Evolutionary conservation across 2,329 filamentous ascomycete genomes (phyloP).

Genomic region (Diaporthe vaccinii): DNA sequence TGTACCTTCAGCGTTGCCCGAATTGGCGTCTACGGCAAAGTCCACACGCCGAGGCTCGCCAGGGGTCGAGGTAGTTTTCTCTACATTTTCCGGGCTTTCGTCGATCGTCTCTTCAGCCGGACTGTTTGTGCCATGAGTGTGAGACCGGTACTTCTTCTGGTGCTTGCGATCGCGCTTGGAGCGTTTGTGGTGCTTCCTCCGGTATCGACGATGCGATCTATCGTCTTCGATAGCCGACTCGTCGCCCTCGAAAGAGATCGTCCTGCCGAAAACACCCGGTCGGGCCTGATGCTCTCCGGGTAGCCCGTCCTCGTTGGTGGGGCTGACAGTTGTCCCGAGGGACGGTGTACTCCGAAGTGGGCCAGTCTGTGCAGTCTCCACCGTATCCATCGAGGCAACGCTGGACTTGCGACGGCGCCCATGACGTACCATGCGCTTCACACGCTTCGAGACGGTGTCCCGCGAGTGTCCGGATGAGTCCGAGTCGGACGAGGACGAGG

Average conservation of each 20-base stretch:
- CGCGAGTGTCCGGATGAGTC: conserved; percentile 73
- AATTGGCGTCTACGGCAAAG: conserved; percentile 59
- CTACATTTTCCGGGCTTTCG: conserved; percentile 46
- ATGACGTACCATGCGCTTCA: conserved; percentile 81
- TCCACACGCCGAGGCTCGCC: conserved; percentile 70
- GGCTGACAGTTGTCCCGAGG: conserved; percentile 54
- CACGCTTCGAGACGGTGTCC: conserved; percentile 78
- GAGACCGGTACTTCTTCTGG: conserved; percentile 60
- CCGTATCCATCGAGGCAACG: conserved; percentile 74
- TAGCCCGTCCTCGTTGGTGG: conserved; percentile 53
- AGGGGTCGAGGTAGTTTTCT: conserved; percentile 42
- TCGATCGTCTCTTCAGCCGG: conserved; percentile 51
- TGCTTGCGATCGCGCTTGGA: conserved; percentile 57
- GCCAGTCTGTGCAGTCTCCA: conserved; percentile 47
- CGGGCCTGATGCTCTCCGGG: conserved; percentile 56
- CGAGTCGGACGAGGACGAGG: conserved; percentile 75
- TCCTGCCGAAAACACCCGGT: conserved; percentile 51
- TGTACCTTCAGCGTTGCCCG: conserved; percentile 13
- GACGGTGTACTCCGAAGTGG: conserved; percentile 56
- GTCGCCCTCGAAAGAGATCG: conserved; percentile 54
- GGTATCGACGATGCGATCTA: conserved; percentile 48
- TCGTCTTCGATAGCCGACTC: conserved; percentile 64
- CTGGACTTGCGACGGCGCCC: conserved; percentile 84
- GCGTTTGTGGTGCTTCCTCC: conserved; percentile 54
- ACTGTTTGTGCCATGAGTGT: conserved; percentile 47